Conservation (phyloP, 164 flowering plant species). For the Nelumbo lutea region DNA sequence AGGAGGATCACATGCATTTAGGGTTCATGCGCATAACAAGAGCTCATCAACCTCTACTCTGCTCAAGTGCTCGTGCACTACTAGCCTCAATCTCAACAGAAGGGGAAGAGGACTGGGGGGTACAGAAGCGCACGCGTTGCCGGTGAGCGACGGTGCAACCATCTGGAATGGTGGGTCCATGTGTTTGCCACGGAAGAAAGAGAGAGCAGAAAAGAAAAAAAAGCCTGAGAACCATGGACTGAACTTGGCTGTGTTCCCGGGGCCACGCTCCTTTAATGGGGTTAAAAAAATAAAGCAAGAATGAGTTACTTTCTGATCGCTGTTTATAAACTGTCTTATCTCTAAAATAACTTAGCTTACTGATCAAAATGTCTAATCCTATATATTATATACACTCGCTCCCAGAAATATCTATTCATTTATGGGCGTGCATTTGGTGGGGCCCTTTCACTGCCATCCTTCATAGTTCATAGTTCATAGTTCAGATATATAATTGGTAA, state of each 20-base stretch:
- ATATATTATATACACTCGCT: too few species aligned
- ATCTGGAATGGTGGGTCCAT: constrained; percentile 24
- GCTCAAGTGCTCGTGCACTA: neutral
- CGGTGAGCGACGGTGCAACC: constrained; percentile 25
- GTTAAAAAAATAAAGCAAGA: neutral
- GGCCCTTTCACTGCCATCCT: too few species aligned
- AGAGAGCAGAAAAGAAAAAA: neutral
- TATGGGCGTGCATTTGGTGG: too few species aligned
- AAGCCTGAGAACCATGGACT: constrained; percentile 13
- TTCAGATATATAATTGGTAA: too few species aligned
- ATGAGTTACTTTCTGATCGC: neutral
- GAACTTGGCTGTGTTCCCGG: neutral
- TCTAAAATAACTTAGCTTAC: too few species aligned
- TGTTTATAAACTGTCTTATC: neutral
- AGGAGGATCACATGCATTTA: constrained; percentile 4
- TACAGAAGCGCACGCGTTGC: constrained; percentile 26
- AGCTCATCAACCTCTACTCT: neutral
- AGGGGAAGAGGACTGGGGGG: constrained; percentile 4
- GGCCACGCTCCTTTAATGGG: neutral
- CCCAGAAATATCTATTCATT: too few species aligned
- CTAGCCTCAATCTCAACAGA: neutral
- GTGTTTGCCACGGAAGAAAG: neutral
- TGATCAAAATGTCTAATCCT: too few species aligned
- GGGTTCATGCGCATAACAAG: neutral
- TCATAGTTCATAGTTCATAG: too few species aligned